A percentile compares a stretch with the other conserved stretches of the same genome.
phyloP scores from a whole-genome alignment of 129 eudicot species.

The Erigeron canadensis region DNA sequence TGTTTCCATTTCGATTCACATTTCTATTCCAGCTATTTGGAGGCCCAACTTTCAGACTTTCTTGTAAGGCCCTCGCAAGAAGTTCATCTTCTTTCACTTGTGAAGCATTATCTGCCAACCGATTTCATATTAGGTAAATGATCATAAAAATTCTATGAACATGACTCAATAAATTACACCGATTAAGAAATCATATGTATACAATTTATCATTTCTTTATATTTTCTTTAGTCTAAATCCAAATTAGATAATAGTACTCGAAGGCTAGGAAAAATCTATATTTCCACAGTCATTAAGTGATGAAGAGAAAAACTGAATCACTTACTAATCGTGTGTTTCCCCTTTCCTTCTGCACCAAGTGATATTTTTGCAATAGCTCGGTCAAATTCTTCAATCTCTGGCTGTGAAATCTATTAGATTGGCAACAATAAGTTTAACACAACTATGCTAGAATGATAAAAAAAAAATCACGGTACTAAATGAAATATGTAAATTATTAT shows the following conservation, averaged over 20 bases:
- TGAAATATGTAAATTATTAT: slow-evolving; percentile 8
- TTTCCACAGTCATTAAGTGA: neutral
- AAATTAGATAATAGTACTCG: slow-evolving; percentile 4
- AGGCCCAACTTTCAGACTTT: slow-evolving; percentile 62
- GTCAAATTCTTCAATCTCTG: slow-evolving; percentile 69
- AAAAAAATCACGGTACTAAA: neutral
- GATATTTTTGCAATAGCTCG: slow-evolving; percentile 67
- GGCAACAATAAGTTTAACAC: slow-evolving; percentile 1
- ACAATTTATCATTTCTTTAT: neutral
- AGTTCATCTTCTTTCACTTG: slow-evolving; percentile 76
- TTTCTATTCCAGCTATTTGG: slow-evolving; percentile 36
- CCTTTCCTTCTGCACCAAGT: slow-evolving; percentile 52
- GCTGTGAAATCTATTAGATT: slow-evolving; percentile 39
- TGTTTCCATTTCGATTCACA: slow-evolving; percentile 38
- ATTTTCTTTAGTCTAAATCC: neutral
- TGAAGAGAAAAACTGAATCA: slow-evolving; percentile 12
- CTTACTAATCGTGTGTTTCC: slow-evolving; percentile 53
- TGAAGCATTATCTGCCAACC: slow-evolving; percentile 44
- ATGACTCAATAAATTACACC: slow-evolving; percentile 1
- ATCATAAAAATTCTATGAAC: neutral
- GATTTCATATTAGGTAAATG: neutral
- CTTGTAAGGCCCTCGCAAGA: slow-evolving; percentile 81
- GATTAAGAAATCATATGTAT: neutral
- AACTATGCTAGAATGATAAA: slow-evolving; percentile 14
- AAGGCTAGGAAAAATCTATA: slow-evolving; percentile 6